These are phyloP conservation scores for Tolypocladium guangdongense DNA, from an alignment of 2,329 filamentous ascomycete species.

Conservation along the genomic window DNA sequence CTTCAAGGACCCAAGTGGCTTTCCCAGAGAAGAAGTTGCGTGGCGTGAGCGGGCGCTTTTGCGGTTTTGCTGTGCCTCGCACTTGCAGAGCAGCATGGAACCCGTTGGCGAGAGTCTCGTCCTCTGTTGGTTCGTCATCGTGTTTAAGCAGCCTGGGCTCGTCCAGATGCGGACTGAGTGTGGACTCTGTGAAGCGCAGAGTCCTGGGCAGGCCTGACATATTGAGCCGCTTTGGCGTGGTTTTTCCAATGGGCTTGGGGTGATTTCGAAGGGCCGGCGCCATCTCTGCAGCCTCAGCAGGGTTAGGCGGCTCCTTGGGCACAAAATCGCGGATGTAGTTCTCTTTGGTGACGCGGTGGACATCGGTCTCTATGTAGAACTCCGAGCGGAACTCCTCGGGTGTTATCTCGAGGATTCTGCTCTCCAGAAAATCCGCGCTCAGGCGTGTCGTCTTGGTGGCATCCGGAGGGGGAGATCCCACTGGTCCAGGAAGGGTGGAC, in stretches of 20 bases:
- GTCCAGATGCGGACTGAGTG: conserved; percentile 13
- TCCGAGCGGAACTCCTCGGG: conserved; percentile 8
- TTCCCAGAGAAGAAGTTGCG: neutral
- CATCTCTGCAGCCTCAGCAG: conserved; percentile 10
- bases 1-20: neutral
- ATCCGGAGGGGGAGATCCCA: neutral
- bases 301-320: conserved; percentile 9
- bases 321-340: conserved; percentile 11
- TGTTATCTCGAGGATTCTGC: conserved; percentile 7
- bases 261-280: conserved; percentile 18
- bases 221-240: conserved; percentile 14
- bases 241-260: conserved; percentile 6
- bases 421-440: conserved; percentile 3
- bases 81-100: neutral
- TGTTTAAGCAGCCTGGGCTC: conserved; percentile 8
- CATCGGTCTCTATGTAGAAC: conserved; percentile 11
- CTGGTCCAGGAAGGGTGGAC: neutral
- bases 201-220: conserved; percentile 13
- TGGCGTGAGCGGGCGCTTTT: neutral
- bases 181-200: conserved; percentile 19
- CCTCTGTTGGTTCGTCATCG: neutral
- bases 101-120: neutral
- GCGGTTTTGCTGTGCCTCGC: neutral
- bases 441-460: conserved; percentile 5
- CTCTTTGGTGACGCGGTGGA: conserved; percentile 9